Evolutionary conservation across 768 basidiomycete genomes (phyloP), one percentile per base, ranked within the genome.

Genomic region (Lactifluus hygrophoroides): DNA sequence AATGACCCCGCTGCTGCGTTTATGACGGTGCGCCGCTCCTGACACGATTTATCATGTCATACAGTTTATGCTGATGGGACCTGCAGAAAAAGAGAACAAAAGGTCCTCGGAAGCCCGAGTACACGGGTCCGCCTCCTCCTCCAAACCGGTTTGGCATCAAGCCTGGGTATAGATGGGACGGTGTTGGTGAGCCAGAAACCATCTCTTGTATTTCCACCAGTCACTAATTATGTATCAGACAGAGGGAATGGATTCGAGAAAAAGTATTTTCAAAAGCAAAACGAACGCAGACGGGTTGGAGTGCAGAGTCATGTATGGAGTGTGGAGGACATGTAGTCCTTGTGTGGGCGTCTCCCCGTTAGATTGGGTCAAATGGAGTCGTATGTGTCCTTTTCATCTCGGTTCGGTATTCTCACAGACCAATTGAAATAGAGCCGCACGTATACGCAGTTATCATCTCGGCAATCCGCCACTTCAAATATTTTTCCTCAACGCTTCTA

Each of bases 1-100:
- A 95, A 97, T 67, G 96, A 98, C 71, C 96, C 96, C n/a, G 95
- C 94, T 5, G 90, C 93, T 8, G 86, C 85, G 21, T 99, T 98
- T 76, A 71, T 98, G 61, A 88, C 89, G 60, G 94, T 95, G 54
- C 65, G 85, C 67, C 30, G 37, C 11, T 60, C 5, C n/a, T n/a
- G n/a, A n/a, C 9, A 17, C 49, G 16, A 37, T 45, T 49, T 55
- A 54, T 50, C 58, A 25, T 16, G 11, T 42, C 17, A 7, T 38
- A 4, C 37, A 38, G 32, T 6, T 37, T 40, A 13, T 23, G 38
- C 47, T 62, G 10, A 44, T 46, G 23, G 40, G 56, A 51, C 30
- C 25, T 63, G 54, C 66, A 93, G 89, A 88, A 89, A 80, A 85
- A 86, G 70, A 76, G 70, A 68, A 68, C 77, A 0, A 90, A 89